Conservation (phyloP, 2,329 filamentous ascomycete genomes). For the Fusarium stilboides region DNA sequence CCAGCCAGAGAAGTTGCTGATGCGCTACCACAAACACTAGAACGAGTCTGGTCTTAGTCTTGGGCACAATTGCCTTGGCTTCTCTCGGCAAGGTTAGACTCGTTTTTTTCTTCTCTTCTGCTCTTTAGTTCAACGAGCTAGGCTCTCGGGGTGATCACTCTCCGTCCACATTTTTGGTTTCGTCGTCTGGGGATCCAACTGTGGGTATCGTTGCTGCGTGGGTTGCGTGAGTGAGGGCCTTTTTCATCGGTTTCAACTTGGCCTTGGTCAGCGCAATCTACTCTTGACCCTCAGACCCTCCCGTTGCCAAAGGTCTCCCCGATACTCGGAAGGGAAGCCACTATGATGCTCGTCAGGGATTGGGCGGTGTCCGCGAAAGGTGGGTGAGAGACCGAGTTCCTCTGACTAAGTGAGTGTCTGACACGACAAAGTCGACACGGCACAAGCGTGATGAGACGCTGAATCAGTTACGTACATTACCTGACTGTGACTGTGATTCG, state of each 20-base stretch:
- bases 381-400: constrained; percentile 5
- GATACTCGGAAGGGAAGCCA: constrained; percentile 16
- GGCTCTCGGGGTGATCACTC: constrained; percentile 27
- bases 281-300: not conserved
- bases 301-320: not conserved
- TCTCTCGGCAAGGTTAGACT: constrained; percentile 5
- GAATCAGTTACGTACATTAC: constrained; percentile 15
- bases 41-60: constrained; percentile 19
- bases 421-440: constrained; percentile 14
- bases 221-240: constrained; percentile 8
- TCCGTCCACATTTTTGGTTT: constrained; percentile 28
- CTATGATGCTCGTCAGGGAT: constrained; percentile 22
- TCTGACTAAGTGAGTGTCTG: constrained; percentile 35
- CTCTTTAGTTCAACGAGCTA: not conserved
- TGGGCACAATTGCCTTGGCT: constrained; percentile 15
- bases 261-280: constrained; percentile 38
- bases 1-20: constrained; percentile 28
- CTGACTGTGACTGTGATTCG: not conserved
- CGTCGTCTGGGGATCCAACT: constrained; percentile 29
- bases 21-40: constrained; percentile 23
- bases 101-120: constrained; percentile 2
- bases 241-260: constrained; percentile 15
- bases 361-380: constrained; percentile 5
- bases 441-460: constrained; percentile 8
- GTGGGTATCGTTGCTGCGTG: not conserved